These are phyloP conservation scores for Aspergillus glaucus DNA, from an alignment of 2,329 filamentous ascomycete species.

Conservation along the genomic window DNA sequence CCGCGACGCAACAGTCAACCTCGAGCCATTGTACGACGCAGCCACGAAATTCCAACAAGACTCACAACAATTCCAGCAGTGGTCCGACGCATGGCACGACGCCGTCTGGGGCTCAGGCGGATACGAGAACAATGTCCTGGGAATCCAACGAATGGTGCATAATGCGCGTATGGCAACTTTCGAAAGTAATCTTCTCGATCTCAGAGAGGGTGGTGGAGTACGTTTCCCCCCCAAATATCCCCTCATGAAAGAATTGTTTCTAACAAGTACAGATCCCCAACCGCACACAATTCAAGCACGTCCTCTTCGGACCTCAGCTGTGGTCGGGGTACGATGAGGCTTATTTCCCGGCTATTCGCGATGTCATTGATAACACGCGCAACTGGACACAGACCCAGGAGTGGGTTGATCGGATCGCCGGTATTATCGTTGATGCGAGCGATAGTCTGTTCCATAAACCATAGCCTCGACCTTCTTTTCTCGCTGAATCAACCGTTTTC, in stretches of 20 bases:
- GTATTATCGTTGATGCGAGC: conserved; percentile 59
- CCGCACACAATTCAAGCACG: conserved; percentile 88
- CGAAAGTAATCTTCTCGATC: conserved; percentile 75
- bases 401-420: conserved; percentile 65
- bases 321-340: conserved; percentile 65
- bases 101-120: conserved; percentile 65
- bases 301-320: conserved; percentile 75
- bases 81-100: conserved; percentile 71
- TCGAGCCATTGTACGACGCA: conserved; percentile 58
- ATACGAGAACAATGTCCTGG: conserved; percentile 66
- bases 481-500: conserved; percentile 13
- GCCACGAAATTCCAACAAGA: conserved; percentile 54
- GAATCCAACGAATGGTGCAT: conserved; percentile 62
- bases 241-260: background rate
- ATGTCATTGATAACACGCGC: conserved; percentile 60
- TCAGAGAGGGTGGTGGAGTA: conserved; percentile 66
- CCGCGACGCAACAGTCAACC: conserved; percentile 38
- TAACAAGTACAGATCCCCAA: conserved; percentile 59
- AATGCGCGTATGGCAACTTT: conserved; percentile 76
- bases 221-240: conserved; percentile 35
- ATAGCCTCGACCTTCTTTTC: background rate
- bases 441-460: conserved; percentile 29
- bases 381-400: conserved; percentile 64
- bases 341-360: conserved; percentile 77
- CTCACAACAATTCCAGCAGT: conserved; percentile 62